Evolutionary conservation across 2,329 filamentous ascomycete genomes (phyloP), one percentile per base, ranked within the genome.

Genomic region (Cladosporium oxysporum): DNA sequence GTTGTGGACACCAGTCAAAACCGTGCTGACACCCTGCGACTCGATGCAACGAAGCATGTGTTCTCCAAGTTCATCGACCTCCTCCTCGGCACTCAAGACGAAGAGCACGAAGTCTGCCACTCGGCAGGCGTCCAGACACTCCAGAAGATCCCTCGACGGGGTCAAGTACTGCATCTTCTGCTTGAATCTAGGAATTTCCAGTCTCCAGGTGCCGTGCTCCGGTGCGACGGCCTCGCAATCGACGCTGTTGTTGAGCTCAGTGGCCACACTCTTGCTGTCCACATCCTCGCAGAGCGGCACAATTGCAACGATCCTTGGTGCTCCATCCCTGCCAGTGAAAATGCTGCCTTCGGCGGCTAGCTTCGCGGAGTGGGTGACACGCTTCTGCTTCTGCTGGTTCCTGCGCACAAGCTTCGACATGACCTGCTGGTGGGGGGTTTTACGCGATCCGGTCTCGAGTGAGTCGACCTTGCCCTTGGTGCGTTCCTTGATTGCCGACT

Each of bases 331-430:
- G 5, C 94, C 95, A n/a, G 87, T 81, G 75, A 99, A 99, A 26
- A 99, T 83, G 44, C 88, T 91, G 0, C 87, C 88, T 62, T 92
- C 90, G 71, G 91, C 90, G 58, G 90, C 84, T 75, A 95, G 91
- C 73, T 95, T 92, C 75, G 89, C 89, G 75, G 93, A 88, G 80
- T 98, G 97, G 71, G 88, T 84, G 68, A 91, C 82, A 74, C 94
- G 91, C 78, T 90, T 89, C 83, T 99, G 95, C 79, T 94, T 94
- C 72, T 92, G 91, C 82, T 96, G 92, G 79, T 99, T 98, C 73
- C 92, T 89, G 67, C 95, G 90, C 79, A 97, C 93, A 78, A 99
- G 87, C 81, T 98, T 99, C 66, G 93, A 96, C 91, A 97, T 94
- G 81, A 97, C 88, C 81, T 97, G 92, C 78, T 99, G 95, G 78